A percentile compares a stretch with the other conserved stretches of the same genome.
phyloP scores from a whole-genome alignment of 345 rosid genomes.

The Brassica rapa region DNA sequence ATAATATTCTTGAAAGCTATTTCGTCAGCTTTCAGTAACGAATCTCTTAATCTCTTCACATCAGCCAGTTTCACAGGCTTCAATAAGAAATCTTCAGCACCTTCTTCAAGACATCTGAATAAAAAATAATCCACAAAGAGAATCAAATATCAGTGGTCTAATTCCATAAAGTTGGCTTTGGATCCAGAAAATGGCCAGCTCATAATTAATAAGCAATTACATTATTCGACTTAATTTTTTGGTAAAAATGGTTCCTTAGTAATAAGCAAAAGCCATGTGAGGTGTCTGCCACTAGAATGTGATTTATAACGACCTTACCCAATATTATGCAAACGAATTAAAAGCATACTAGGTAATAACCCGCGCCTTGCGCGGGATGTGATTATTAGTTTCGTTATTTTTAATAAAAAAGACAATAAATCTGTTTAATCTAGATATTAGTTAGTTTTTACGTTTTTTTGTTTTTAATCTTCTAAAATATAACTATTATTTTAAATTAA shows the following conservation, averaged over 20 bases:
- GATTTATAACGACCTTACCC: conserved; percentile 36
- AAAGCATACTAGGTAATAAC: not conserved
- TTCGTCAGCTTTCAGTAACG: conserved; percentile 46
- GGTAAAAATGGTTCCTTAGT: conserved; percentile 1
- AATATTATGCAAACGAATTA: conserved; percentile 24
- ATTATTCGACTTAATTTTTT: not conserved
- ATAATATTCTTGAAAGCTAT: conserved; percentile 18
- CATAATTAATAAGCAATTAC: not conserved
- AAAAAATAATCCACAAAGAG: not conserved
- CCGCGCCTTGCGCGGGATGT: no score
- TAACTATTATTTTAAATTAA: no score
- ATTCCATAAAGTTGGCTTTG: conserved; percentile 18
- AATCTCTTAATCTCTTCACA: conserved; percentile 62
- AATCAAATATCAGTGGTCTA: conserved; percentile 12
- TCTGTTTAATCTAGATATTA: no score
- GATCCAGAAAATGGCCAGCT: conserved; percentile 29
- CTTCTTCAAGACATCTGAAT: conserved; percentile 85
- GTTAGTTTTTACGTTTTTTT: no score
- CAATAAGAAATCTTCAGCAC: conserved; percentile 79
- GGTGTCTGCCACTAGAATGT: conserved; percentile 26
- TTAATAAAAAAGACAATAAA: no score
- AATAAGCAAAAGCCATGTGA: conserved; percentile 36
- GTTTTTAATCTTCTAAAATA: no score
- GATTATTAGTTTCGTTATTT: no score
- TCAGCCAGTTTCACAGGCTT: conserved; percentile 81